Conservation (phyloP, 129 eudicot species). For the Escallonia rubra region DNA sequence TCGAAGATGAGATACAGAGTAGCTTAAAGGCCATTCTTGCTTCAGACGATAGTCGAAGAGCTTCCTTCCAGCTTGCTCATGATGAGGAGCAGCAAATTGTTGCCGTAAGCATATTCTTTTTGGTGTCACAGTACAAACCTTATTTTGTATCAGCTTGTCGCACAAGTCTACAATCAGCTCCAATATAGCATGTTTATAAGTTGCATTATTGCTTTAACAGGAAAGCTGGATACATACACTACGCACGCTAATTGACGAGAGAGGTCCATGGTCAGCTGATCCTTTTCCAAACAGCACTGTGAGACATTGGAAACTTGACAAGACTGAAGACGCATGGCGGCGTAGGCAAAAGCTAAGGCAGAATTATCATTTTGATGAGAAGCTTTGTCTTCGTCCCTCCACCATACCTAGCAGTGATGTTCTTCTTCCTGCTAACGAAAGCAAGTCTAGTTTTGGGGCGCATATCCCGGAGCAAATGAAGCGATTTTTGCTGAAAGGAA, state of each 20-base stretch:
- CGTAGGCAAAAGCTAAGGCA: slow-evolving; percentile 86
- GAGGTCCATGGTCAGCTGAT: slow-evolving; percentile 99
- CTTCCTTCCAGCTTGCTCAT: slow-evolving; percentile 72
- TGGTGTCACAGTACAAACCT: not conserved
- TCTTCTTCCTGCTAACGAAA: slow-evolving; percentile 42
- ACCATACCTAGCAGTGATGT: slow-evolving; percentile 35
- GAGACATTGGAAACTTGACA: slow-evolving; percentile 94
- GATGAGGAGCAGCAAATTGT: slow-evolving; percentile 92
- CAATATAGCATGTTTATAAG: slow-evolving; percentile 4
- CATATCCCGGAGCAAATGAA: slow-evolving; percentile 92
- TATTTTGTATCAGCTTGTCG: not conserved
- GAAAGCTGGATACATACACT: slow-evolving; percentile 91
- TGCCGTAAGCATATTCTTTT: slow-evolving; percentile 49
- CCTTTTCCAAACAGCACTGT: slow-evolving; percentile 72
- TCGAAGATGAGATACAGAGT: slow-evolving; percentile 66
- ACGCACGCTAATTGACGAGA: slow-evolving; percentile 87
- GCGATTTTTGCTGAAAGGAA: slow-evolving; percentile 83
- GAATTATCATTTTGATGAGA: slow-evolving; percentile 89
- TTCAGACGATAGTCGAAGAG: slow-evolving; percentile 83
- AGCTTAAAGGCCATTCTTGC: slow-evolving; percentile 60
- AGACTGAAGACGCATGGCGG: slow-evolving; percentile 92
- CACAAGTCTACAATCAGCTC: not conserved
- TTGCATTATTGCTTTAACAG: slow-evolving; percentile 37
- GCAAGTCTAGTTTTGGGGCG: slow-evolving; percentile 59
- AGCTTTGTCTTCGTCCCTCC: slow-evolving; percentile 75